phyloP scores from a whole-genome alignment of 768 basidiomycete genomes.

The Boletus tomentosulus region DNA sequence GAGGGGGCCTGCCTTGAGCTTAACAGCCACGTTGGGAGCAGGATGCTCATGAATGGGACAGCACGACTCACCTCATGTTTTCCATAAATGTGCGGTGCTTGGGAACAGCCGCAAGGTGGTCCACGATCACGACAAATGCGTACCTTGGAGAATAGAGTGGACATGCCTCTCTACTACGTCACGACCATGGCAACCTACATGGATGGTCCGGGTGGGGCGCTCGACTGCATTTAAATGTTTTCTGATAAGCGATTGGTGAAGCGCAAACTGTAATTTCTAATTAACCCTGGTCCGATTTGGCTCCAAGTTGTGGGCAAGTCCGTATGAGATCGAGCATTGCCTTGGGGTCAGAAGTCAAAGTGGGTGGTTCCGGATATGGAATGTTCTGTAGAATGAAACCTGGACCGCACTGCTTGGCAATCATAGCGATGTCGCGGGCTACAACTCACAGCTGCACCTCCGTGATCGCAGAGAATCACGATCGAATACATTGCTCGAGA shows the following conservation, averaged over 20 bases:
- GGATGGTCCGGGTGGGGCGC: conserved; percentile 3
- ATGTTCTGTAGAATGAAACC: conserved; percentile 24
- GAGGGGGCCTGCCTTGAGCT: conserved; percentile 33
- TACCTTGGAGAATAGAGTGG: conserved; percentile 23
- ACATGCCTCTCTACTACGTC: conserved; percentile 22
- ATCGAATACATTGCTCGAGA: conserved; percentile 13
- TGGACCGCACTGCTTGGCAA: conserved; percentile 12
- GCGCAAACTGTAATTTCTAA: conserved; percentile 7
- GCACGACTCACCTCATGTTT: conserved; percentile 37
- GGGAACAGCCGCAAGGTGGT: conserved; percentile 31
- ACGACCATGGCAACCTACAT: conserved; percentile 23
- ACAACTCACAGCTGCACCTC: conserved; percentile 5
- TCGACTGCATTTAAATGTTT: conserved; percentile 2
- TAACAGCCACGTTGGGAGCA: conserved; percentile 33
- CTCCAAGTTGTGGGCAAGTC: neutral
- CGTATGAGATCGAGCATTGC: conserved; percentile 19
- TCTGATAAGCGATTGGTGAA: conserved; percentile 12
- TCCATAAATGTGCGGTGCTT: conserved; percentile 30
- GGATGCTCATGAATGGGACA: conserved; percentile 29
- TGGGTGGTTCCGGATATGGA: conserved; percentile 21
- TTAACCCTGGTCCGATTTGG: neutral
- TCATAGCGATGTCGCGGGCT: conserved; percentile 15
- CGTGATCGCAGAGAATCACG: conserved; percentile 9
- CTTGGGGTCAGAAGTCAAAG: conserved; percentile 2
- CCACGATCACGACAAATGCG: conserved; percentile 32